Evolutionary conservation across 495 filamentous ascomycete species (phyloP).

Genomic region (Penicillium psychrofluorescens): DNA sequence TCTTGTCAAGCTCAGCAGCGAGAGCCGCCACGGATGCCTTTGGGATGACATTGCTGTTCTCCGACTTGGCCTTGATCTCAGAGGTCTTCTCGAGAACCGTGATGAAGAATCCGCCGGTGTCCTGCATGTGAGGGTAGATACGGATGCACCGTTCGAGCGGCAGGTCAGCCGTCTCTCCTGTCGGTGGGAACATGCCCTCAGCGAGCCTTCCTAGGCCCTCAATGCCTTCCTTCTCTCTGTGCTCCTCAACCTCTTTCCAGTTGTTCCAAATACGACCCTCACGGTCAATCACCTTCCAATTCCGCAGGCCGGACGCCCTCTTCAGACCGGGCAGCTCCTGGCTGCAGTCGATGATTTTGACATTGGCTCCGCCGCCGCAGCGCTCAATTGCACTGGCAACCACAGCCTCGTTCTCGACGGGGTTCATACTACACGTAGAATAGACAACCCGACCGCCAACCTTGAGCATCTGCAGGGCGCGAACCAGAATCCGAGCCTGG

Average conservation of each 20-base stretch:
- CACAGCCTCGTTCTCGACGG: constrained; percentile 95
- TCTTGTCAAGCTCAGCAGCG: constrained; percentile 46
- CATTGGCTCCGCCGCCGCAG: constrained; percentile 77
- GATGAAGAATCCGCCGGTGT: constrained; percentile 97
- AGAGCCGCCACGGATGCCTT: constrained; percentile 46
- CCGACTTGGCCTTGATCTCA: constrained; percentile 80
- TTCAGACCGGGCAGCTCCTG: constrained; percentile 69
- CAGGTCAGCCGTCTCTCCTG: constrained; percentile 47
- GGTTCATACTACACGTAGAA: constrained; percentile 97
- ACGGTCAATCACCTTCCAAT: constrained; percentile 88
- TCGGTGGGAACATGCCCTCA: constrained; percentile 77
- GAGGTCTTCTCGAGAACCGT: constrained; percentile 82
- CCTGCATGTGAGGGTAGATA: constrained; percentile 89
- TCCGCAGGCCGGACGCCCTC: constrained; percentile 60
- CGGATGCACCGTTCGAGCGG: constrained; percentile 85
- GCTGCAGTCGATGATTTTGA: constrained; percentile 75
- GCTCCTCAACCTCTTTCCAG: constrained; percentile 68
- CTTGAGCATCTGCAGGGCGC: constrained; percentile 94
- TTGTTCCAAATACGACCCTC: constrained; percentile 64
- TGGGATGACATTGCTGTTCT: constrained; percentile 55
- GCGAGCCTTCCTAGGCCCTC: constrained; percentile 57
- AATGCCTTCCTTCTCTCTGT: constrained; percentile 47
- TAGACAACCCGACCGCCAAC: constrained; percentile 91
- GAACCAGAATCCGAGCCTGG: constrained; percentile 82
- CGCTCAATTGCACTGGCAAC: constrained; percentile 77